These are phyloP conservation scores for Cryptococcus sp. DNA, from an alignment of 1,284 basidiomycete genomes.

Conservation along the genomic window DNA sequence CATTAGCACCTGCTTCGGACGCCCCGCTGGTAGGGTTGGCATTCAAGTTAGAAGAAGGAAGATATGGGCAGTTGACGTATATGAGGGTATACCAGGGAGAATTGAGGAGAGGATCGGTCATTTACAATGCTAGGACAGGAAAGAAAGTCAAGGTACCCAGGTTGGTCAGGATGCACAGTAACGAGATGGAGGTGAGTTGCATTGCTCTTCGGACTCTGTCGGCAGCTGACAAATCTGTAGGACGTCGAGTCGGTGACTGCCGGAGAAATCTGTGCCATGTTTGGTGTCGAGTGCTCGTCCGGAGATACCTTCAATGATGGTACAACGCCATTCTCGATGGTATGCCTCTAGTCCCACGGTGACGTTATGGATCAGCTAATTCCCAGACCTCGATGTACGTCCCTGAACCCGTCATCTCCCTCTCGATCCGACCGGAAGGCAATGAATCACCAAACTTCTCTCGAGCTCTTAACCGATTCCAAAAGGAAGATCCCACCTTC, in stretches of 20 bases:
- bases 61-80: constrained; percentile 96
- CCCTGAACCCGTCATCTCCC: constrained; percentile 95
- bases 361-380: not conserved
- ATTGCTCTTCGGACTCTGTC: not conserved
- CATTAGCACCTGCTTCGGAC: constrained; percentile 70
- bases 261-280: constrained; percentile 99
- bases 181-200: constrained; percentile 85
- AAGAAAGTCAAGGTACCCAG: constrained; percentile 99
- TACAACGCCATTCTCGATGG: constrained; percentile 80
- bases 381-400: constrained; percentile 93
- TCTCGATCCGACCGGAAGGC: constrained; percentile 87
- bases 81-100: constrained; percentile 98
- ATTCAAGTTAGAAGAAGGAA: constrained; percentile 98
- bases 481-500: constrained; percentile 99
- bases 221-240: constrained; percentile 42
- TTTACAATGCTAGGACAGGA: constrained; percentile 91
- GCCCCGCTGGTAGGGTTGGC: constrained; percentile 91
- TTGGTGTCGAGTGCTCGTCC: constrained; percentile 97
- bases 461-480: constrained; percentile 93
- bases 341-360: constrained; percentile 43
- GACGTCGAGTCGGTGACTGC: constrained; percentile 92
- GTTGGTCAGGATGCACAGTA: constrained; percentile 95
- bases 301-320: constrained; percentile 99
- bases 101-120: constrained; percentile 75
- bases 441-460: constrained; percentile 95